Evolutionary conservation across 805 yeast genomes (phyloP), one percentile per base, ranked within the genome.

Genomic region (Blastobotrys muscicola): DNA sequence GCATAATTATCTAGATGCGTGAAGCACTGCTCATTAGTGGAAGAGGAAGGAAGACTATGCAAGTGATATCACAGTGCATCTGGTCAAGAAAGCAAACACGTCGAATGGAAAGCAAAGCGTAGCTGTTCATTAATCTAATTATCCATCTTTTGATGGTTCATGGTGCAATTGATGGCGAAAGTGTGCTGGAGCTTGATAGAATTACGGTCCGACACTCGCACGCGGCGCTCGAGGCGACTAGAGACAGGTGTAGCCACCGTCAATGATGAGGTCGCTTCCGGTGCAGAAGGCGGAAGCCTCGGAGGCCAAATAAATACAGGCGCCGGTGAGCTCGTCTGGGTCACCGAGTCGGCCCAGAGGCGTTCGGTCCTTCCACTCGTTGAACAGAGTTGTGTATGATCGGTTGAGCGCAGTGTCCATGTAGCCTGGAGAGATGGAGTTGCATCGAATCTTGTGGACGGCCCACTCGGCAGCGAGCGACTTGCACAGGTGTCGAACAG

Each of bases 401-500:
- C 76, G 72, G 59, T 80, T 79, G 62, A 78, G 72, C 23, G 83
- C 82, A 26, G 84, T 79, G 59, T 76, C 79, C 64, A 78, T 78
- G 67, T 78, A 79, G 29, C 84, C 85, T 13, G 85, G 84, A 31
- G 79, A 71, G 58, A 78, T 72, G 42, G 82, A 71, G 71, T 79
- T 78, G 54, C 78, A 80, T 53, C 84, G 70, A 55, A 77, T 78
- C 60, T 71, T 71, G 68, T 74, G 73, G 47, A 74, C 75, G 42
- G 85, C 84, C 85, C 85, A 78, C 63, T 78, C 85, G 47, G 80
- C 78, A 29, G 84, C 82, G 52, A 78, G 71, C n/a, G 82, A 75
- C 61, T 75, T 69, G 55, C 70, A 76, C 63, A 79, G 69, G 63
- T 79, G 85, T 50, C 74, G 72, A 33, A 79, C 85, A 47, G 78